Evolutionary conservation across 78 protist species (phyloP), one percentile per base, ranked within the genome.

Genomic region (Bodo saltans): DNA sequence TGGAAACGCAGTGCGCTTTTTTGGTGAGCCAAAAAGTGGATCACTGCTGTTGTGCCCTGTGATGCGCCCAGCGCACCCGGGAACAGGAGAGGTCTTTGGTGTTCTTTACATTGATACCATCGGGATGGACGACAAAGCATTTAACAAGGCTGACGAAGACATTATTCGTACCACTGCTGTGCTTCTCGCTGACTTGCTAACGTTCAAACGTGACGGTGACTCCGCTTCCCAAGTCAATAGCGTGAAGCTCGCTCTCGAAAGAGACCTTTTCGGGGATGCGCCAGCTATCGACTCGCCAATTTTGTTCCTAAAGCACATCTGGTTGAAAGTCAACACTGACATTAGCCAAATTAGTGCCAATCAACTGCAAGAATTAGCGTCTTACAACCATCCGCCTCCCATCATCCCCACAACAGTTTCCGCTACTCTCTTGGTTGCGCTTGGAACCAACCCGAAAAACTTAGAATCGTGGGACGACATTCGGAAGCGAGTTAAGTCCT

Each of bases 51-150:
- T n/a, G n/a, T n/a, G n/a, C n/a, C n/a, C n/a, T n/a, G n/a, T n/a
- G n/a, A n/a, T n/a, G n/a, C n/a, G n/a, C n/a, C n/a, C n/a, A n/a
- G n/a, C n/a, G n/a, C n/a, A n/a, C n/a, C n/a, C n/a, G n/a, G n/a
- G n/a, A n/a, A n/a, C n/a, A n/a, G n/a, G n/a, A n/a, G 81, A 38
- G 41, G 3, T 25, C 35, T 25, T 23, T 17, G 81, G 81, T 26
- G 81, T 30, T 1, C 11, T 76, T 33, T 76, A 39, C 81, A 23
- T 76, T 33, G 81, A 76, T 67, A 76, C 81, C 69, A 42, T 74
- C 34, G 47, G 79, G 79, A 76, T 38, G 41, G 68, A 76, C 12
- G 81, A 67, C 34, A 39, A 39, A 67, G n/a, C 12, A 17, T 60
- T 76, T 26, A 1, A 12, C 28, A 27, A 23, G 34, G 8, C 53